Conservation (phyloP, 306 rosid genomes). For the Rubus parviflorus region DNA sequence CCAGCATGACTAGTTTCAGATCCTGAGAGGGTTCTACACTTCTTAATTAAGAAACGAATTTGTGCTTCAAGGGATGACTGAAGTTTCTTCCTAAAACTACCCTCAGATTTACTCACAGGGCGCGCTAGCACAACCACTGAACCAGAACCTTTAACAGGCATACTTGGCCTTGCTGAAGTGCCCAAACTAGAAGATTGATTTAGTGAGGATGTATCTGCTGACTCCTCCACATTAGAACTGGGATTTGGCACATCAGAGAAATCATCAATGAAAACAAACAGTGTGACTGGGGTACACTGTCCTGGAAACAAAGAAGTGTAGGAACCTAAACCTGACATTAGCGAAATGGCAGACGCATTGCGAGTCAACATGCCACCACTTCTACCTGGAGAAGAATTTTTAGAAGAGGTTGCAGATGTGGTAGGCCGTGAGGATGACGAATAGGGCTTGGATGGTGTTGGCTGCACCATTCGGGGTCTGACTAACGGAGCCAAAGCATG, state of each 20-base stretch:
- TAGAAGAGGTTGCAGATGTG: conserved; percentile 34
- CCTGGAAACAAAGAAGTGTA: conserved; percentile 92
- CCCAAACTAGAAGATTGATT: conserved; percentile 57
- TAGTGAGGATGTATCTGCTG: conserved; percentile 47
- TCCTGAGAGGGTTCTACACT: conserved; percentile 67
- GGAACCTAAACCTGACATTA: conserved; percentile 90
- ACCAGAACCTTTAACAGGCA: conserved; percentile 74
- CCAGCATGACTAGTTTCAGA: conserved; percentile 66
- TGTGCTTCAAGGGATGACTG: conserved; percentile 88
- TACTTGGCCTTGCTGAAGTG: conserved; percentile 47
- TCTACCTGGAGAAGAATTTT: conserved; percentile 67
- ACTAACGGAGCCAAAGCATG: conserved; percentile 73
- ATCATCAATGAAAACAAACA: conserved; percentile 79
- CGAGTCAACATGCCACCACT: conserved; percentile 60
- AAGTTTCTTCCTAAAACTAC: conserved; percentile 75
- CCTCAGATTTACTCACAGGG: conserved; percentile 77
- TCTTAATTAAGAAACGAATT: conserved; percentile 78
- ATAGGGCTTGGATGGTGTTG: conserved; percentile 47
- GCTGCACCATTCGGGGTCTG: conserved; percentile 48
- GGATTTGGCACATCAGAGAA: conserved; percentile 55
- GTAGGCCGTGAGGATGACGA: conserved; percentile 52
- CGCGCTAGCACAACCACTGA: conserved; percentile 89
- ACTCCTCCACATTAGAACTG: conserved; percentile 55
- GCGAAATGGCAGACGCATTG: conserved; percentile 62
- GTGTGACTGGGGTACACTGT: conserved; percentile 81